Conservation (phyloP, 2,329 filamentous ascomycete species). For the Aspergillus spinulosporus region DNA sequence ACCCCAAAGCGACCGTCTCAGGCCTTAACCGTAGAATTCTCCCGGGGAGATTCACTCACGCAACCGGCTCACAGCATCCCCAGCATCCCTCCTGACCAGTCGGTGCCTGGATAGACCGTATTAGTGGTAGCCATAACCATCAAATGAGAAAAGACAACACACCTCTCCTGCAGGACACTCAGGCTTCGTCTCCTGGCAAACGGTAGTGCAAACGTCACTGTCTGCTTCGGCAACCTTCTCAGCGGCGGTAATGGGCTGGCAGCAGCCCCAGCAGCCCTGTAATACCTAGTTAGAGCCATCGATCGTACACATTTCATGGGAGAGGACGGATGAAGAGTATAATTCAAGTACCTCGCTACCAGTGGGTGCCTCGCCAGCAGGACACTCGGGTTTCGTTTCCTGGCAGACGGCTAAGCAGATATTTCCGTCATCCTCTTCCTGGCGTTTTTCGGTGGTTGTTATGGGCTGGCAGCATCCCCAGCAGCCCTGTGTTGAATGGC, state of each 20-base stretch:
- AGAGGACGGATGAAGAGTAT: too few relatives aligned
- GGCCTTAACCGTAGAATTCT: too few relatives aligned
- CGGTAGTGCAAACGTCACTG: neutral
- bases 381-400: conserved; percentile 8
- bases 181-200: neutral
- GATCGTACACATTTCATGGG: too few relatives aligned
- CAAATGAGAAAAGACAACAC: too few relatives aligned
- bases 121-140: too few relatives aligned
- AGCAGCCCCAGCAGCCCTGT: conserved; percentile 9
- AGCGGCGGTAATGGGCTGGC: neutral
- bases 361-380: conserved; percentile 3
- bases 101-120: neutral
- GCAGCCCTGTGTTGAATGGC: neutral
- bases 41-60: too few relatives aligned
- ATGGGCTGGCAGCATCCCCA: conserved; percentile 7
- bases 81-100: conserved; percentile 6
- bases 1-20: too few relatives aligned
- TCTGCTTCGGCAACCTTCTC: neutral
- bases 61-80: conserved; percentile 6
- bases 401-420: conserved; percentile 5
- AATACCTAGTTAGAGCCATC: neutral
- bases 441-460: neutral
- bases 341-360: conserved; percentile 1
- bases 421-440: neutral
- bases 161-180: neutral